Evolutionary conservation across 169 alveolate genomes (phyloP).

Genomic region (Besnoitia besnoiti): DNA sequence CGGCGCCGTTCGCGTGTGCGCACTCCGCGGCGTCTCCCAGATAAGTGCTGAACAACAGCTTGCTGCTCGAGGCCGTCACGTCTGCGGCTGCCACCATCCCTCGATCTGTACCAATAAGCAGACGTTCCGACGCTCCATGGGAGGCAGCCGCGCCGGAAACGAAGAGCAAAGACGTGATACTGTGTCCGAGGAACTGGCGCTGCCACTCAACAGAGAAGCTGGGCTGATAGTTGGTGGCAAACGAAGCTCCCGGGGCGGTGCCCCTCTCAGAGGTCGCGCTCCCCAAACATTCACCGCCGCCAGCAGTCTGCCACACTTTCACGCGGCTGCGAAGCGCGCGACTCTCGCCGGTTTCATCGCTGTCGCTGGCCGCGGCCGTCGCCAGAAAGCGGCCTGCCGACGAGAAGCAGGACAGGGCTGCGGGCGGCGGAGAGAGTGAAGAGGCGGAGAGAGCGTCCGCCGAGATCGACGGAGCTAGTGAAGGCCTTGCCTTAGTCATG

Average conservation of each 20-base stretch:
- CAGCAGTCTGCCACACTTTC: not conserved
- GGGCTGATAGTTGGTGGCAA: not conserved
- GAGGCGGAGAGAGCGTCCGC: not conserved
- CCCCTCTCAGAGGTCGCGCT: not conserved
- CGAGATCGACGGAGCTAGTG: not conserved
- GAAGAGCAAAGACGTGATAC: conserved; percentile 6
- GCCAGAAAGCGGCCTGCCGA: conserved; percentile 2
- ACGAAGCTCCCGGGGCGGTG: not conserved
- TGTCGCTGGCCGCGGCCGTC: conserved; percentile 10
- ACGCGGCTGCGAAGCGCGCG: conserved; percentile 23
- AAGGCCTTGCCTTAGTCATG: too few relatives aligned
- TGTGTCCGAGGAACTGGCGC: conserved; percentile 35
- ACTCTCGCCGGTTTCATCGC: not conserved
- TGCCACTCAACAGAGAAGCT: not conserved
- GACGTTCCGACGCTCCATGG: not conserved
- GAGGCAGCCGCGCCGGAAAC: not conserved
- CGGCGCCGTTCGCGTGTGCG: not conserved
- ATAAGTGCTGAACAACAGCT: not conserved
- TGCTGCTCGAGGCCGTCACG: not conserved
- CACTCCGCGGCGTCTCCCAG: not conserved
- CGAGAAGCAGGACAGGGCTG: conserved; percentile 11
- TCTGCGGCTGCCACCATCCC: conserved; percentile 35
- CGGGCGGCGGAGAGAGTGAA: not conserved
- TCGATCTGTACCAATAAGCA: conserved; percentile 12
- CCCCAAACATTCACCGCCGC: not conserved